Base-by-base conservation (phyloP, 768 basidiomycete species). In the Amanita thiersii region DNA sequence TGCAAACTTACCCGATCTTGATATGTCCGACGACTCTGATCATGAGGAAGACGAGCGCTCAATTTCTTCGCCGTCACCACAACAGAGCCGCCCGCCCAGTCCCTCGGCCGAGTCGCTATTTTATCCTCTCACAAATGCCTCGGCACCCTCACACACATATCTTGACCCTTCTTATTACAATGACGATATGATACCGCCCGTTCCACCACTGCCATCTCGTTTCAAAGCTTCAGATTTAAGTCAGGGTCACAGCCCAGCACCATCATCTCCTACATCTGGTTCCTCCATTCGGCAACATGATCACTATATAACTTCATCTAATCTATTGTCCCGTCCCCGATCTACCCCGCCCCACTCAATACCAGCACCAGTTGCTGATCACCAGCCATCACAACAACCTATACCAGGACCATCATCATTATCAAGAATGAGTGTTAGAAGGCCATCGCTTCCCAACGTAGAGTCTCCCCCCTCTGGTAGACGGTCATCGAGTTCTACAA, bases 21-120 rank as follows among this genome's bases (percentile, higher is more conserved):
- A 48, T 31, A 48, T 51, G 24, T 39, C 34, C 25, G 58, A 60
- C 39, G 50, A 49, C 2, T 62, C 65, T 12, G 57, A 56, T 4
- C 61, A 59, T 6, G 53, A 51, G 21, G 63, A 62, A 18, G 59
- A 56, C 33, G 60, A 64, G 15, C 54, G 60, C 62, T 33, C 50
- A 45, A 7, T 56, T 61, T 23, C 49, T 53, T 18, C 43, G 52
- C 21, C 42, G 43, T 12, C 53, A 50, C 9, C 52, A 54, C n/a
- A 44, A 11, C 24, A 11, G 2, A 30, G 20, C 17, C 59, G 59
- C 6, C 47, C 58, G 2, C 44, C 52, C 3, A 77, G 71, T 40
- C 72, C 73, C 29, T 68, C 70, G 8, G 62, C 71, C 17, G 75
- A 75, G 39, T 76, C 74, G 0, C 56, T 65, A 2, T 63, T 58